phyloP scores from a whole-genome alignment of 1,284 basidiomycete species.

The Leccinum pallidistipes region DNA sequence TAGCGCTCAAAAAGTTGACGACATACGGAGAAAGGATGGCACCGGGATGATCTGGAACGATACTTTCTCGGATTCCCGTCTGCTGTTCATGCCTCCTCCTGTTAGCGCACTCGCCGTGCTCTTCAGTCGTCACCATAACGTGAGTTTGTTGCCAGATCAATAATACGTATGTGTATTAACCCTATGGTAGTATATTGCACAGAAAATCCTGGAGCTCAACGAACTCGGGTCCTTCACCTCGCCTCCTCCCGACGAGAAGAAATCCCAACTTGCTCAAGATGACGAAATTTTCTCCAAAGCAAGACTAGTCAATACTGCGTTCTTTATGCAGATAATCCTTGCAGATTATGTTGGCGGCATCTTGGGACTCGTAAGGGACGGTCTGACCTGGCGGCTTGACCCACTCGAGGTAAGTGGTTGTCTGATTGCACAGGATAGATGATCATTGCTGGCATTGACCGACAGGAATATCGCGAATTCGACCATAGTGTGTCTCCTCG shows the following conservation, averaged over 20 bases:
- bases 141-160: constrained; percentile 31
- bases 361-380: constrained; percentile 49
- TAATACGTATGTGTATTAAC: constrained; percentile 4
- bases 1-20: constrained; percentile 47
- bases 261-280: constrained; percentile 49
- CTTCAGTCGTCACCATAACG: constrained; percentile 75
- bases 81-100: constrained; percentile 77
- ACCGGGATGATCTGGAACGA: constrained; percentile 67
- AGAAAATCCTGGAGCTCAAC: constrained; percentile 69
- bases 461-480: constrained; percentile 26
- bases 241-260: constrained; percentile 29
- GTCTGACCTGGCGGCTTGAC: constrained; percentile 47
- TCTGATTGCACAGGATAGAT: not conserved
- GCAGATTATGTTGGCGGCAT: constrained; percentile 68
- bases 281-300: constrained; percentile 78
- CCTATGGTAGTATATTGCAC: constrained; percentile 61
- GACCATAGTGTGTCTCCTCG: constrained; percentile 41
- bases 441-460: not conserved
- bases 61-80: constrained; percentile 63
- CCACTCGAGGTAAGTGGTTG: constrained; percentile 43
- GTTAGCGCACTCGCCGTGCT: constrained; percentile 68
- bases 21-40: constrained; percentile 60
- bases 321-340: constrained; percentile 67
- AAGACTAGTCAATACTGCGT: constrained; percentile 72
- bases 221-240: constrained; percentile 48